phyloP scores from a whole-genome alignment of 257 asterid species.

The Haberlea rhodopensis region DNA sequence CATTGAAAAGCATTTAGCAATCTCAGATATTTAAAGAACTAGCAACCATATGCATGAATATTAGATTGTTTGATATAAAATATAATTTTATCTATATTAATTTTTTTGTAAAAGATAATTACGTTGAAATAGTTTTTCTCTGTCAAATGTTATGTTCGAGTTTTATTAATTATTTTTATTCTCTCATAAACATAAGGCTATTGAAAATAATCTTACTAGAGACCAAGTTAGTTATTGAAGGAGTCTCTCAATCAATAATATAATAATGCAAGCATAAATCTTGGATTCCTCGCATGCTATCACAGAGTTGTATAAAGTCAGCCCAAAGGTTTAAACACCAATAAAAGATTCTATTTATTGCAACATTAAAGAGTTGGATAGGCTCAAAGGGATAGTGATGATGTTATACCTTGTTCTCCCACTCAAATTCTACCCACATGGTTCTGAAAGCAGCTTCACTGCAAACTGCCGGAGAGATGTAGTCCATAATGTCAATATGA shows the following conservation, averaged over 20 bases:
- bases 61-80: neutral
- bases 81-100: neutral
- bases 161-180: too few species aligned
- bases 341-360: neutral
- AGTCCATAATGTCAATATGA: constrained; percentile 97
- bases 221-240: too few species aligned
- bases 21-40: too few species aligned
- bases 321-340: neutral
- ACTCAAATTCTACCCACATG: constrained; percentile 99
- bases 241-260: too few species aligned
- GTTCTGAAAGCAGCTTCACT: constrained; percentile 88
- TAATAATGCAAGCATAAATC: too few species aligned
- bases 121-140: neutral
- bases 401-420: constrained; percentile 90
- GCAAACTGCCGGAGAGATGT: constrained; percentile 91
- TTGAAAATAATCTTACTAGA: neutral
- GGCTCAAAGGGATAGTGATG: constrained; percentile 4
- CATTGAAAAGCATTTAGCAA: too few species aligned
- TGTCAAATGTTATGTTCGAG: too few species aligned
- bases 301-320: neutral
- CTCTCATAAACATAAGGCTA: neutral
- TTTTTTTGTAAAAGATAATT: too few species aligned
- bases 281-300: neutral
- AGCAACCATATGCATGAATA: neutral
- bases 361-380: neutral